Base-by-base conservation (phyloP, 768 basidiomycete species). In the Pholiota microspora region DNA sequence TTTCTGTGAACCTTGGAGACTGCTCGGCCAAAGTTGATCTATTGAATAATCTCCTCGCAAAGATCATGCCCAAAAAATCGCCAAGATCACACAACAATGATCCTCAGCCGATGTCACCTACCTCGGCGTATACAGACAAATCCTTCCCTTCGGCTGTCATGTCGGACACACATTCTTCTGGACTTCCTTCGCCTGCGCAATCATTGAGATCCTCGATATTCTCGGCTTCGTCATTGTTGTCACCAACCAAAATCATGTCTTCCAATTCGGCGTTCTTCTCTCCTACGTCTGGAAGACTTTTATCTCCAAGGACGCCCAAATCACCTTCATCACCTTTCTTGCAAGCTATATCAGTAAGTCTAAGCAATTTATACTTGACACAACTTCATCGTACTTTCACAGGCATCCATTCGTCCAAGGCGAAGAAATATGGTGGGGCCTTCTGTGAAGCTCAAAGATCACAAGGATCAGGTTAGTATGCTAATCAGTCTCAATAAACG, bases 391-490 rank as follows among this genome's bases (percentile, higher is more conserved):
- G 18, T 40, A 15, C 18, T 52, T 47, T 28, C 25, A 13, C 36
- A 83, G 81, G 76, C 78, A 12, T 78, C 81, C 1, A 77, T 80
- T 53, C 71, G 78, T 2, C 70, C 76, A 40, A 71, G 76, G 44
- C 75, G 77, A 58, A 73, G 70, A 50, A 61, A 66, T 46, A 61
- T 63, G 27, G 55, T 73, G 40, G 71, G 70, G 18, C 73, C 75
- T 29, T 64, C 72, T 52, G 59, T 64, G 27, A 77, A 71, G 56
- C 61, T 82, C 13, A 76, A 71, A 51, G 72, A 76, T 49, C 53
- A 62, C 24, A 69, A 68, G 54, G 70, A 74, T 56, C 64, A 69
- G 49, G 80, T 80, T 63, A 32, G 71, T 68, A 1, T n/a, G 47
- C 16, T 42, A 59, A 7, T 45, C 7, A 3, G 51, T 51, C 25